A percentile compares a stretch with the other conserved stretches of the same genome.
These are phyloP conservation scores for Schizothecium vesticola DNA, from an alignment of 495 filamentous ascomycete species.

Conservation along the genomic window DNA sequence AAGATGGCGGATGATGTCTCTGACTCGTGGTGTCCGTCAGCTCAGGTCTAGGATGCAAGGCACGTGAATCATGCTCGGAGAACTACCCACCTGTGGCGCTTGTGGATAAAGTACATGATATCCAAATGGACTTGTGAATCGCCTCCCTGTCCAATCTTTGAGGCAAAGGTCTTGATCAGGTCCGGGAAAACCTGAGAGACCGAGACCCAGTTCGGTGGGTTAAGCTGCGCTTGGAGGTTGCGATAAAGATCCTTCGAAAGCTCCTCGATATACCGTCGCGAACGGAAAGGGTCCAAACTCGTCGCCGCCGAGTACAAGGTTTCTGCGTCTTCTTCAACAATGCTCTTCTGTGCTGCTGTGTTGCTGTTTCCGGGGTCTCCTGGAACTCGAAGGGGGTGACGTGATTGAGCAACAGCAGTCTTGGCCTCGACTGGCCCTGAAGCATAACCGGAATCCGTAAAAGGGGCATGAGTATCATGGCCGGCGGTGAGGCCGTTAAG, in stretches of 20 bases:
- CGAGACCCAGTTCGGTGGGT: neutral
- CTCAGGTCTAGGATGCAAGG: neutral
- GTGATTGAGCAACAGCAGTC: neutral
- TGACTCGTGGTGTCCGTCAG: neutral
- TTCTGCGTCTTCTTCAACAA: neutral
- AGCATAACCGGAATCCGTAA: neutral
- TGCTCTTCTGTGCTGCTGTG: neutral
- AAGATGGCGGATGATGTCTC: neutral
- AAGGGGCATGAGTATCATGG: neutral
- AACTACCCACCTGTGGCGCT: neutral
- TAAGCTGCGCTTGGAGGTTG: neutral
- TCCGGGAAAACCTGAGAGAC: neutral
- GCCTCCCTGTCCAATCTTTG: neutral
- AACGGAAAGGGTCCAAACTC: neutral
- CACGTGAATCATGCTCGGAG: neutral
- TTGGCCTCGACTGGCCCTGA: neutral
- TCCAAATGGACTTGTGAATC: neutral
- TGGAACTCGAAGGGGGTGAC: neutral
- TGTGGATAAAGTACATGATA: neutral
- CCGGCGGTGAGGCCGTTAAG: neutral
- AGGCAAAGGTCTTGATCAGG: neutral
- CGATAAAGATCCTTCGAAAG: neutral
- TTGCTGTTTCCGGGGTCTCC: neutral
- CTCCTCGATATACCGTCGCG: neutral
- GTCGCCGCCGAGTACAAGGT: neutral